Evolutionary conservation across 305 asterid genomes (phyloP).

Genomic region (Stenogyne calaminthoides): DNA sequence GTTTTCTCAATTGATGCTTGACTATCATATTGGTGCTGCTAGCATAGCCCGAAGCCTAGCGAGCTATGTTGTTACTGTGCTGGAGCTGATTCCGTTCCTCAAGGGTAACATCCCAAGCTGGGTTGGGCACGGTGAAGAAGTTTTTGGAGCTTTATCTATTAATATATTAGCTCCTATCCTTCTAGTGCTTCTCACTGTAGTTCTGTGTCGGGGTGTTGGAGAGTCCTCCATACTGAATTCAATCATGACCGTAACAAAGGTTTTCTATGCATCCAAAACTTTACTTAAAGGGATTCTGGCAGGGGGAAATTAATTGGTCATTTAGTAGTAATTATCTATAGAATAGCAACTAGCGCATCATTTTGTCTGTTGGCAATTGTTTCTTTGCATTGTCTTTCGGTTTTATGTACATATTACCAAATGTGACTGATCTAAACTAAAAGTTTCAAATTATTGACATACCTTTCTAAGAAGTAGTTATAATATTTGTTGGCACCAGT

Average conservation of each 20-base stretch:
- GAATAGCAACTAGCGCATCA: neutral
- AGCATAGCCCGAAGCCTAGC: slow-evolving; percentile 98
- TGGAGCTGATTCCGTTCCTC: slow-evolving; percentile 85
- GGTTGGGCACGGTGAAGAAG: slow-evolving; percentile 93
- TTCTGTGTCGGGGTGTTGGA: slow-evolving; percentile 84
- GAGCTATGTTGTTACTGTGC: slow-evolving; percentile 71
- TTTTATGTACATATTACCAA: neutral
- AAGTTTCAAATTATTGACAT: neutral
- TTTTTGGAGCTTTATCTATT: slow-evolving; percentile 69
- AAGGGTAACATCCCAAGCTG: slow-evolving; percentile 75
- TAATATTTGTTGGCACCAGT: neutral
- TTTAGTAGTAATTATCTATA: slow-evolving; percentile 8
- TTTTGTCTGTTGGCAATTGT: neutral
- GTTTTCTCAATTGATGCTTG: slow-evolving; percentile 92
- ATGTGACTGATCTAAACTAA: neutral
- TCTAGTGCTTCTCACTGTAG: slow-evolving; percentile 67
- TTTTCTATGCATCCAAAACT: slow-evolving; percentile 30
- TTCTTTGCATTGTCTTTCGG: neutral
- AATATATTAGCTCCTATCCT: slow-evolving; percentile 79
- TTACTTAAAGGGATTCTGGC: slow-evolving; percentile 10
- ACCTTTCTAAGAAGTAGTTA: neutral
- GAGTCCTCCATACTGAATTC: slow-evolving; percentile 79
- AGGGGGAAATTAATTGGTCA: neutral
- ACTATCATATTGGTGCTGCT: slow-evolving; percentile 97
- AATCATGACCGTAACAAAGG: slow-evolving; percentile 81